Conservation (phyloP, 495 filamentous ascomycete species). For the Penicillium herquei region DNA sequence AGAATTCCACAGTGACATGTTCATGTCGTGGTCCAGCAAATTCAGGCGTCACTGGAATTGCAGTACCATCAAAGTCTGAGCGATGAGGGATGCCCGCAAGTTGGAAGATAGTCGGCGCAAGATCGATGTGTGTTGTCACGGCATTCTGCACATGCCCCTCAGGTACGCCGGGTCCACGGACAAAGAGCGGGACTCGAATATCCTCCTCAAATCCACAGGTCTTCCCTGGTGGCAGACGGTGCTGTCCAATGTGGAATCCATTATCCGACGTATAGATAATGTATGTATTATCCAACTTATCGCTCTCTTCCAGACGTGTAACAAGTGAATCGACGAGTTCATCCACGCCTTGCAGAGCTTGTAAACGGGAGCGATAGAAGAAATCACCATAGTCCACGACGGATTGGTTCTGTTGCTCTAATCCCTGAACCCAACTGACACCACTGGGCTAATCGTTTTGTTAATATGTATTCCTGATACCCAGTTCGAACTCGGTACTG, state of each 20-base stretch:
- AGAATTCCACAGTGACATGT: constrained; percentile 66
- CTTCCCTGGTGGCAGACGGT: constrained; percentile 70
- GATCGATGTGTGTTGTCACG: constrained; percentile 67
- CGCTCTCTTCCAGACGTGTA: constrained; percentile 46
- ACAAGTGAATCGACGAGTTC: constrained; percentile 64
- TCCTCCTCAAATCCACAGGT: constrained; percentile 71
- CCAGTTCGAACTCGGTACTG: constrained; percentile 4
- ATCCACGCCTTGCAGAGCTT: constrained; percentile 65
- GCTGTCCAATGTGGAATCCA: constrained; percentile 73
- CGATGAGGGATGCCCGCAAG: constrained; percentile 46
- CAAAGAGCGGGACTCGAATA: constrained; percentile 65
- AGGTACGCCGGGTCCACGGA: constrained; percentile 59
- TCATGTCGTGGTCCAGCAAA: constrained; percentile 50
- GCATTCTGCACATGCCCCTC: constrained; percentile 43
- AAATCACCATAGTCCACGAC: constrained; percentile 65
- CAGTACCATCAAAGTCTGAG: constrained; percentile 58
- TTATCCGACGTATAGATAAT: constrained; percentile 74
- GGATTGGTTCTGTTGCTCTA: constrained; percentile 51
- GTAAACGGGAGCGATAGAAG: constrained; percentile 63
- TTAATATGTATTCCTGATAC: constrained; percentile 25
- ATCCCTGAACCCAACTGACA: constrained; percentile 58
- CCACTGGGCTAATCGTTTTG: constrained; percentile 55
- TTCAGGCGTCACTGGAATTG: constrained; percentile 46
- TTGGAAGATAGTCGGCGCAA: constrained; percentile 64
- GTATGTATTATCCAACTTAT: constrained; percentile 64